Evolutionary conservation across 2,329 filamentous ascomycete genomes (phyloP).

Genomic region (Scorias spongiosa): DNA sequence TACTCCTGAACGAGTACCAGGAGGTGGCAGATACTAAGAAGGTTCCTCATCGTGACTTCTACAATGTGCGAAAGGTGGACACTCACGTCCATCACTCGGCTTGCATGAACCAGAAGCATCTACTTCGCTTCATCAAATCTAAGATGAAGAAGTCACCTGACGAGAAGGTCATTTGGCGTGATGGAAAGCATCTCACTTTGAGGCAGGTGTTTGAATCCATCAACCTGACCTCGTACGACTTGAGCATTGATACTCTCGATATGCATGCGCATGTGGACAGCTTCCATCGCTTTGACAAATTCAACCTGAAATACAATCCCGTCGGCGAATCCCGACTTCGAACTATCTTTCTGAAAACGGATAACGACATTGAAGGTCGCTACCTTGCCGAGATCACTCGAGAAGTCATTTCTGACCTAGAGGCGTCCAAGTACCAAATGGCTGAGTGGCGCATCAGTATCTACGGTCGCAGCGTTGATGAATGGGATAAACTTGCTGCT

Average conservation of each 20-base stretch:
- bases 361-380: conserved; percentile 91
- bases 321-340: conserved; percentile 87
- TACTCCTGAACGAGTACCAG: conserved; percentile 88
- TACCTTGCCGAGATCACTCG: conserved; percentile 97
- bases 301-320: conserved; percentile 97
- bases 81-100: conserved; percentile 98
- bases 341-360: conserved; percentile 98
- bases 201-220: conserved; percentile 94
- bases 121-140: conserved; percentile 96
- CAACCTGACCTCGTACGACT: conserved; percentile 89
- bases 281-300: conserved; percentile 98
- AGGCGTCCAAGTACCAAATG: conserved; percentile 99
- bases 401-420: conserved; percentile 90
- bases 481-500: conserved; percentile 94
- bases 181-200: conserved; percentile 81
- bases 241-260: conserved; percentile 95
- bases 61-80: conserved; percentile 96
- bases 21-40: conserved; percentile 96
- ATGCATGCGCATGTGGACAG: conserved; percentile 99
- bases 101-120: conserved; percentile 99
- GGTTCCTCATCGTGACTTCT: conserved; percentile 95
- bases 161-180: conserved; percentile 81
- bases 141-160: conserved; percentile 99
- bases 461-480: conserved; percentile 78
- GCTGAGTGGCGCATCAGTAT: conserved; percentile 98